Base-by-base conservation (phyloP, 768 basidiomycete genomes). In the Nidularia sp. region DNA sequence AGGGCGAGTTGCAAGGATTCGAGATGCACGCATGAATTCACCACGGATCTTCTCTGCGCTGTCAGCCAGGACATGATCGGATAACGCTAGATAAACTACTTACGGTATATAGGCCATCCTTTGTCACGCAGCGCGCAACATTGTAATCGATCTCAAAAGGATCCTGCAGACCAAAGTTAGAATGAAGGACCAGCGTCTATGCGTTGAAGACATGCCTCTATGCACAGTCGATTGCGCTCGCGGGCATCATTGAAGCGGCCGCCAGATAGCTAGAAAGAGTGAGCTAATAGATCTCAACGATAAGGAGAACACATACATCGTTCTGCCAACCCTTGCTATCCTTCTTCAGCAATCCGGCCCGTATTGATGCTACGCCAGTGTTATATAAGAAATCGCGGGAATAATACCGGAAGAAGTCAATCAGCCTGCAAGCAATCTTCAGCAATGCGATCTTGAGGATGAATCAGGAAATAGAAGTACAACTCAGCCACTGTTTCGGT, bases 341-440 rank as follows among this genome's bases (percentile, higher is more conserved):
- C 67, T 98, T 98, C 71, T 88, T 90, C 58, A 98, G 63, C 7
- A 92, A 73, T 15, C 96, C 96, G 47, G 85, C 84, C 60, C 94
- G 79, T 62, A 99, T 93, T 43, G 93, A 95, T 49, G 90, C 86
- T 48, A 98, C 94, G 47, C 90, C 88, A 54, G 85, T 88, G 67
- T 89, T 91, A 72, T 96, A 99, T 47, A 78, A 72, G 71, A 98
- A 99, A 66, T 95, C 93, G 53, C 93, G 86, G 47, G 93, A 86
- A 72, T 88, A 99, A 68, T 93, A 98, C 60, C 89, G 88, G 80
- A 96, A 99, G 70, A 99, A 98, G 68, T 98, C 96, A 64, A 97
- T 92, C 69, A 99, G 74, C 63, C 94, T 97, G 60, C 33, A 43
- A 48, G 53, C 34, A 45, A 50, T 48, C 62, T 56, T 54, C 25